Evolutionary conservation across 495 filamentous ascomycete species (phyloP), one percentile per base, ranked within the genome.

Genomic region (Penicillium tannophilum): DNA sequence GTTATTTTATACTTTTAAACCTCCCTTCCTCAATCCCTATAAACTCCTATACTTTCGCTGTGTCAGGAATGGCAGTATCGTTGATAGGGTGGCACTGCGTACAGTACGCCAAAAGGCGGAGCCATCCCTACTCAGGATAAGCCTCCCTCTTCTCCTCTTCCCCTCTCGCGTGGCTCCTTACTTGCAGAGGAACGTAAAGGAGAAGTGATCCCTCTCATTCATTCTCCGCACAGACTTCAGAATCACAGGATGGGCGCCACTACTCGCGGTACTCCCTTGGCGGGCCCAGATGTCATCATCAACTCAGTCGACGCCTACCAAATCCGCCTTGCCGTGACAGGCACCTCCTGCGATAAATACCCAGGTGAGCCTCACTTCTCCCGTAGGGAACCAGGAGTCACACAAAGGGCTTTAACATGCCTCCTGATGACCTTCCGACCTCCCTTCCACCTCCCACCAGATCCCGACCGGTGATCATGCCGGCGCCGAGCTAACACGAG

Each of bases 331-430:
- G 63, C 63, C 2, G 58, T 69, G 33, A 55, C 67, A 33, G 65
- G 61, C 54, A 63, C 62, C 52, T 70, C 70, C 46, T 68, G 64
- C 56, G 72, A 79, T 66, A 79, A 76, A 64, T 79, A 79, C 63
- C 75, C 75, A 65, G 76, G 76, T 76, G 58, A 58, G 73, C 16
- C 14, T 44, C 16, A 31, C 44, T 51, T 52, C 31, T 30, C 54
- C 9, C 7, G 16, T 31, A 52, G 43, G n/a, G 23, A 28, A 44
- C 51, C 47, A 53, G 30, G 50, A 30, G 39, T 41, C 39, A 41
- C n/a, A 5, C 39, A 14, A 41, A 41, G 39, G n/a, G 30, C 31
- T 36, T 14, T 28, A 8, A 54, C 14, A 10, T 43, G 36, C 52
- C 26, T 28, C 42, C 28, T 41, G 24, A 33, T 35, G 20, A 54